Conservation (phyloP, 495 filamentous ascomycete species). For the Platismatia glauca region DNA sequence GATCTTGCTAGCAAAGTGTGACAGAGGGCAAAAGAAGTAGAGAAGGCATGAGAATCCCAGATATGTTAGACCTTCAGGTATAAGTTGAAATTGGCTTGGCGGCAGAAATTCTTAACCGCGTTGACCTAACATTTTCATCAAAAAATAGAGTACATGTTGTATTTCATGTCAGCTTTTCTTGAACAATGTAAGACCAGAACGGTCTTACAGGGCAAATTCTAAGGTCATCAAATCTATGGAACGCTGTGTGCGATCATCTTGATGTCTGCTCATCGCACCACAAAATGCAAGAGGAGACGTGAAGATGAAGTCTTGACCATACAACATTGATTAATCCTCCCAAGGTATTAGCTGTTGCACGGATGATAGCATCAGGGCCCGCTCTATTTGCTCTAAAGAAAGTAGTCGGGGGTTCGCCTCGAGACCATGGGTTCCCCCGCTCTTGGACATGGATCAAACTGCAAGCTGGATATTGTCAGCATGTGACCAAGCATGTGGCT, state of each 20-base stretch:
- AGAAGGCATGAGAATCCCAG: background rate
- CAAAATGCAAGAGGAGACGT: background rate
- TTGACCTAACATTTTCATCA: no score
- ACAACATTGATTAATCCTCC: slow-evolving; percentile 7
- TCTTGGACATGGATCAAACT: slow-evolving; percentile 97
- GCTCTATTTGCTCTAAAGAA: slow-evolving; percentile 54
- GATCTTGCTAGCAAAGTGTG: background rate
- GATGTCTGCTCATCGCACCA: background rate
- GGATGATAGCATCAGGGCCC: background rate
- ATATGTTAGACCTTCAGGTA: background rate
- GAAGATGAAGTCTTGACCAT: slow-evolving; percentile 6
- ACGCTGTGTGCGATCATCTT: slow-evolving; percentile 3
- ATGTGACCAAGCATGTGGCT: slow-evolving; percentile 1
- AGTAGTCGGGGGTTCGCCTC: slow-evolving; percentile 93
- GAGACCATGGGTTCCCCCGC: slow-evolving; percentile 99
- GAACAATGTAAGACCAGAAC: no score
- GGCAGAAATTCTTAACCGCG: background rate
- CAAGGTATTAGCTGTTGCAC: background rate
- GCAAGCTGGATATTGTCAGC: slow-evolving; percentile 56
- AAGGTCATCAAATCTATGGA: slow-evolving; percentile 11
- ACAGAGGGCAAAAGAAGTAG: background rate
- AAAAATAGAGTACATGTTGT: no score
- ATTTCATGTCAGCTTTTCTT: no score
- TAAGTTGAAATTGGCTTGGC: background rate
- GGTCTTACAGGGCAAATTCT: background rate